phyloP scores from a whole-genome alignment of 2,329 filamentous ascomycete species.

The Fusarium dlaminii region DNA sequence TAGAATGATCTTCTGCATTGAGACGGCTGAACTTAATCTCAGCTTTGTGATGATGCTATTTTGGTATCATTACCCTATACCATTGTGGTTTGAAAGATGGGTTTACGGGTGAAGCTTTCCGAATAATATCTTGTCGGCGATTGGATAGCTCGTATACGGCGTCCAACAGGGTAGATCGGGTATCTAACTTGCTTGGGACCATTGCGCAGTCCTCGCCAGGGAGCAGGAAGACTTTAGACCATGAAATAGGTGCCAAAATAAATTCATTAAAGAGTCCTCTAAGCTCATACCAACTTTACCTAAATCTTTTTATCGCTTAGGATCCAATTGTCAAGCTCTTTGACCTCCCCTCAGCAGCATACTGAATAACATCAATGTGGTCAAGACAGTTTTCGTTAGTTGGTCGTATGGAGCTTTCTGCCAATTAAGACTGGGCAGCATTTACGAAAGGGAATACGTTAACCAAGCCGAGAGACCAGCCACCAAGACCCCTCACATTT shows the following conservation, averaged over 20 bases:
- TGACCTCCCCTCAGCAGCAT: background rate
- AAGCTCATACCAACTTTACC: background rate
- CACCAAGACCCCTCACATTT: background rate
- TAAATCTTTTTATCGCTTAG: background rate
- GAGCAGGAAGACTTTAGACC: background rate
- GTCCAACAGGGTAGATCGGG: background rate
- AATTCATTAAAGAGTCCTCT: background rate
- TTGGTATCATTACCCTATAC: background rate
- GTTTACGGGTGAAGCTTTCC: background rate
- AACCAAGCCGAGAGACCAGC: background rate
- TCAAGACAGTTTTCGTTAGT: background rate
- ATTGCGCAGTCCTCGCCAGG: background rate
- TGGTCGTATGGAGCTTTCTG: background rate
- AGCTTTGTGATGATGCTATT: background rate
- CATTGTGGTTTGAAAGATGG: background rate
- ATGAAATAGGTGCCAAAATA: background rate
- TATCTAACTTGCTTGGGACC: background rate
- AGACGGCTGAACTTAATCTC: background rate
- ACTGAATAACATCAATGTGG: too few species aligned
- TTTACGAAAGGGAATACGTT: background rate
- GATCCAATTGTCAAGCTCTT: background rate
- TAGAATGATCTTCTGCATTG: background rate
- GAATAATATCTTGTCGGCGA: background rate
- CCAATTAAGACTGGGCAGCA: background rate
- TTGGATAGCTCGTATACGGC: background rate